Conservation (phyloP, 2,329 filamentous ascomycete genomes). For the Venturia nashicola region DNA sequence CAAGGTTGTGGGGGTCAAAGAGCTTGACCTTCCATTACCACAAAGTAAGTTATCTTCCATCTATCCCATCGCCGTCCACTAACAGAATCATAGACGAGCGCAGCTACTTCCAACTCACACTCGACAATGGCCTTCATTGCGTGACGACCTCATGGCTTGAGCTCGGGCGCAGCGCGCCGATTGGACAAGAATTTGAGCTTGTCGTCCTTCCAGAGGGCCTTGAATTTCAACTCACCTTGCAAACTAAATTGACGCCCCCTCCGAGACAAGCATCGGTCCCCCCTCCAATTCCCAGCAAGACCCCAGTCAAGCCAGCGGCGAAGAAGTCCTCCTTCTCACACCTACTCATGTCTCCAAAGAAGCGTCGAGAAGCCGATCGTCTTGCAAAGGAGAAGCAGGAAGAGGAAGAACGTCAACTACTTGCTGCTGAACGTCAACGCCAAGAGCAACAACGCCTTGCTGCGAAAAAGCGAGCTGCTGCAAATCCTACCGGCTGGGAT, state of each 20-base stretch:
- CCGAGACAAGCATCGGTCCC: conserved; percentile 35
- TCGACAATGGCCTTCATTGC: conserved; percentile 97
- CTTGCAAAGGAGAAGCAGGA: conserved; percentile 36
- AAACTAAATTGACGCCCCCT: conserved; percentile 81
- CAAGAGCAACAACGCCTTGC: conserved; percentile 26
- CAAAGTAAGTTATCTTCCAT: conserved; percentile 53
- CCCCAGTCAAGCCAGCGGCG: conserved; percentile 35
- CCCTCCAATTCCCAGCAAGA: conserved; percentile 49
- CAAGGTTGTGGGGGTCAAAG: conserved; percentile 97
- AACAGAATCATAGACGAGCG: conserved; percentile 53
- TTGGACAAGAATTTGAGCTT: conserved; percentile 95
- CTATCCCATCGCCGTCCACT: conserved; percentile 8
- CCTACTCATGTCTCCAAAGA: conserved; percentile 79
- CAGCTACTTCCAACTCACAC: conserved; percentile 86
- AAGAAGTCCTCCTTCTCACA: conserved; percentile 80
- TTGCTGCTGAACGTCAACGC: background rate
- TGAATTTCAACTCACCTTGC: conserved; percentile 96
- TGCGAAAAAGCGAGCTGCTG: conserved; percentile 25
- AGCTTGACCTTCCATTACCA: conserved; percentile 81
- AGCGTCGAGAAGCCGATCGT: conserved; percentile 83
- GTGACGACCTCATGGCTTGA: conserved; percentile 95
- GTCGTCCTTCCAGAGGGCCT: conserved; percentile 83
- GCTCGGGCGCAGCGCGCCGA: conserved; percentile 79
- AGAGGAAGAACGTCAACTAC: conserved; percentile 16
- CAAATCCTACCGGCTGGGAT: conserved; percentile 59